These are phyloP conservation scores for Candida neerlandica DNA, from an alignment of 1,139 yeast species.

Conservation along the genomic window DNA sequence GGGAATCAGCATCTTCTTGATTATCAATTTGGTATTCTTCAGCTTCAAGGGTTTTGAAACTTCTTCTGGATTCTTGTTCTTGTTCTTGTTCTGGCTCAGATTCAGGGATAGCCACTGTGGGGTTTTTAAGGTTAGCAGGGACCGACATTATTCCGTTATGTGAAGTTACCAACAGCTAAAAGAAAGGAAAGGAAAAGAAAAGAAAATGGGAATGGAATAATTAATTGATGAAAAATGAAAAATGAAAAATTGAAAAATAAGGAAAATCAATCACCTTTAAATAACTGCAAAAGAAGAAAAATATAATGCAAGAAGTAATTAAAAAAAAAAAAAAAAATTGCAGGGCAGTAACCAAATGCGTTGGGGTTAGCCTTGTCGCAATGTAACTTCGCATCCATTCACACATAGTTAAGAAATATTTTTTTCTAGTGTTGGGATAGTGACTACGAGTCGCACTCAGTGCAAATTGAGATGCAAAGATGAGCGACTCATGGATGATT, in stretches of 20 bases:
- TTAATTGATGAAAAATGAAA: too few relatives aligned
- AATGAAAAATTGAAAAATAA: not conserved
- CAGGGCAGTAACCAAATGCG: not conserved
- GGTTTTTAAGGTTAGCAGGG: not conserved
- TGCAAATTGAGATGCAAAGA: not conserved
- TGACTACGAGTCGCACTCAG: constrained; percentile 16
- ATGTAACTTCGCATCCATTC: constrained; percentile 7
- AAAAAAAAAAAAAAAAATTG: not conserved
- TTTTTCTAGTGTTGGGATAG: not conserved
- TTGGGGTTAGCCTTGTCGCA: not conserved
- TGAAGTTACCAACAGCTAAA: too few relatives aligned
- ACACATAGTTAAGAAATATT: constrained; percentile 8
- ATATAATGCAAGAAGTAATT: not conserved
- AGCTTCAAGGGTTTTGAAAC: constrained; percentile 8
- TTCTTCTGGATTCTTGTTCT: constrained; percentile 7
- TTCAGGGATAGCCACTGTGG: not conserved
- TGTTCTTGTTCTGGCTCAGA: not conserved
- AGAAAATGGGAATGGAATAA: too few relatives aligned
- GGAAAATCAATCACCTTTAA: constrained; percentile 1
- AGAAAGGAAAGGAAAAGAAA: not conserved
- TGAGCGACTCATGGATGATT: not conserved
- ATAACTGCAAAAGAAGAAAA: not conserved
- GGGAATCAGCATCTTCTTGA: not conserved
- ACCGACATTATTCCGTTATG: too few relatives aligned
- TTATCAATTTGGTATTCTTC: constrained; percentile 13